A percentile compares a stretch with the other conserved stretches of the same genome.
Evolutionary conservation across 768 basidiomycete genomes (phyloP).

Genomic region (Boletellus emodensis): DNA sequence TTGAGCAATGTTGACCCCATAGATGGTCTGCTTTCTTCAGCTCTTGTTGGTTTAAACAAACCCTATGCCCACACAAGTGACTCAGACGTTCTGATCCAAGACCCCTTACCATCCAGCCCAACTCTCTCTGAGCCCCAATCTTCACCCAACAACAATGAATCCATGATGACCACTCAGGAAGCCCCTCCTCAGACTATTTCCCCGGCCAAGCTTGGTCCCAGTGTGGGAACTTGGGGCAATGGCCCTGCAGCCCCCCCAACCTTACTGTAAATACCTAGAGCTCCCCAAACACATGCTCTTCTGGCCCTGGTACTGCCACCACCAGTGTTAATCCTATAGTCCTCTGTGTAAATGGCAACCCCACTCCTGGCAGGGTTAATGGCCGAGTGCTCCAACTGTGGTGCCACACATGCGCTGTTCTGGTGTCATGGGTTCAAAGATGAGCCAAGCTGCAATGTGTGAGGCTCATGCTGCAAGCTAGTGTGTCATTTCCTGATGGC

Average conservation of each 20-base stretch:
- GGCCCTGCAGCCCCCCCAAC: slow-evolving; percentile 48
- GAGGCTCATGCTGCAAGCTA: slow-evolving; percentile 82
- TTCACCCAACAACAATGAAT: slow-evolving; percentile 7
- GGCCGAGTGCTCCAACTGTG: slow-evolving; percentile 85
- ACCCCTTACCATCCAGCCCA: slow-evolving; percentile 12
- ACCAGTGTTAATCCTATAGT: slow-evolving; percentile 51
- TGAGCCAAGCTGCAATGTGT: slow-evolving; percentile 86
- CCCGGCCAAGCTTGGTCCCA: slow-evolving; percentile 55
- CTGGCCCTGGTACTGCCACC: slow-evolving; percentile 63
- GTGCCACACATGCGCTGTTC: slow-evolving; percentile 82
- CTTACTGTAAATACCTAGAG: slow-evolving; percentile 58
- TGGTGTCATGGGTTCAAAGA: slow-evolving; percentile 86
- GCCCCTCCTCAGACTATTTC: slow-evolving; percentile 48
- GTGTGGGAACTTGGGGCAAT: slow-evolving; percentile 46
- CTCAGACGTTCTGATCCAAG: slow-evolving; percentile 28
- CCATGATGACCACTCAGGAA: slow-evolving; percentile 30
- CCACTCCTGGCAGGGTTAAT: slow-evolving; percentile 59
- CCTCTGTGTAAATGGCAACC: slow-evolving; percentile 29
- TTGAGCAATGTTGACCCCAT: slow-evolving; percentile 36
- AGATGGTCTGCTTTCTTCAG: slow-evolving; percentile 13
- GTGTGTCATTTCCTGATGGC: slow-evolving; percentile 38
- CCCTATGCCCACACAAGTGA: slow-evolving; percentile 5
- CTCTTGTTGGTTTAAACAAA: slow-evolving; percentile 7
- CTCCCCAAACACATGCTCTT: slow-evolving; percentile 42
- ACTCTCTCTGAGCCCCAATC: slow-evolving; percentile 13